Base-by-base conservation (phyloP, 768 basidiomycete species). In the Xerocomellus amylosporus region DNA sequence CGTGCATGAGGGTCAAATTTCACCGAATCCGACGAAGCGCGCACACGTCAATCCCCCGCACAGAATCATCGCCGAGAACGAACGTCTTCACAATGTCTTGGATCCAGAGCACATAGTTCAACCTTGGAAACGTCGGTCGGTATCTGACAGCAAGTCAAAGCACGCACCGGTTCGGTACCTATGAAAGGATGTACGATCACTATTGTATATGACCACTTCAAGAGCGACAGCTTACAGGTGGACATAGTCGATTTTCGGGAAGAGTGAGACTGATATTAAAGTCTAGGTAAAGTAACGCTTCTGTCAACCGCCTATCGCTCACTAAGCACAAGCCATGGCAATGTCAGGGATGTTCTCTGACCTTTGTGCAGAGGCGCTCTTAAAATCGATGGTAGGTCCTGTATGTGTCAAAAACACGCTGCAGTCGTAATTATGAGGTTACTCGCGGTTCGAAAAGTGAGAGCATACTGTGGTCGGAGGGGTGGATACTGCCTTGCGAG, bases 61-160 rank as follows among this genome's bases (percentile, higher is more conserved):
- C 65, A n/a, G 38, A 5, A 9, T 55, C 49, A 0, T 63, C 55
- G 20, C 46, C 47, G 20, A 62, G 46, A 49, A 55, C 46, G 31
- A 74, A 66, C 4, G 72, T 71, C 20, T 66, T 58, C 6, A 87
- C 55, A 44, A 93, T 76, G 62, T 92, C 88, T 71, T 91, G 84
- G 22, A 92, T 74, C 90, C 90, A 91, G 6, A 93, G 77, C 6
- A 96, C 75, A 62, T 97, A 97, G 68, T 97, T 93, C 41, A 95
- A 69, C 61, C 93, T 93, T 40, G 41, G 30, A 31, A 28, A 58
- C 15, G 22, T 20, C 2, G 17, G 13, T 39, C 15, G 14, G 24
- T 8, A 10, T 2, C 17, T 10, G 8, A 20, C 14, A 19, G 22
- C 14, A 30, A 20, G 3, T 8, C 3, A 13, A 30, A 28, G 15